Evolutionary conservation across 371 early-diverging fungal genomes (phyloP).

Genomic region (Mucor lusitanicus): DNA sequence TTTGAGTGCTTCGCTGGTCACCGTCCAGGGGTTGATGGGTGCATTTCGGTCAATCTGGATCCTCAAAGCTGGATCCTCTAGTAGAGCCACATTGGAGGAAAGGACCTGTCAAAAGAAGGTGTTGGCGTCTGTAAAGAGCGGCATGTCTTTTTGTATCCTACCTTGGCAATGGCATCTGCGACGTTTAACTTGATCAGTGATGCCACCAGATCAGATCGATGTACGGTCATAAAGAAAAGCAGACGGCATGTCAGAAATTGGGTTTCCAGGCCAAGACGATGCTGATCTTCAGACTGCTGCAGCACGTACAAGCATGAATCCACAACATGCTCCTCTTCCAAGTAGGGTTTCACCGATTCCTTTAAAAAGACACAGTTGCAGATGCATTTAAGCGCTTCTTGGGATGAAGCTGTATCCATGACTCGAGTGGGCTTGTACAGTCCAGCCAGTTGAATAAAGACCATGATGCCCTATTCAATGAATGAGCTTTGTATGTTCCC

Average conservation of each 20-base stretch:
- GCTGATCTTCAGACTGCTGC: conserved; percentile 24
- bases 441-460: conserved; percentile 28
- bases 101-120: background rate
- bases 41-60: conserved; percentile 7
- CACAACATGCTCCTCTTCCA: conserved; percentile 48
- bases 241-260: conserved; percentile 62
- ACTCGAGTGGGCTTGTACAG: conserved; percentile 8
- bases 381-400: conserved; percentile 62
- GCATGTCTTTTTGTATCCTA: conserved; percentile 6
- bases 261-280: conserved; percentile 43
- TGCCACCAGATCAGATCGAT: conserved; percentile 40
- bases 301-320: conserved; percentile 36
- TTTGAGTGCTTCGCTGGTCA: conserved; percentile 60
- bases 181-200: conserved; percentile 45
- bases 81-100: conserved; percentile 4
- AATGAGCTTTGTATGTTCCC: background rate
- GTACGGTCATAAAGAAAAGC: conserved; percentile 60
- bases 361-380: conserved; percentile 59
- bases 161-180: conserved; percentile 42
- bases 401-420: conserved; percentile 28
- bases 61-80: conserved; percentile 3
- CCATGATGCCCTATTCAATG: conserved; percentile 29
- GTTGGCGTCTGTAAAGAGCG: background rate
- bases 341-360: conserved; percentile 36
- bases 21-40: conserved; percentile 47